Conservation (phyloP, 2,329 filamentous ascomycete species). For the Calcarisporium arbuscula region DNA sequence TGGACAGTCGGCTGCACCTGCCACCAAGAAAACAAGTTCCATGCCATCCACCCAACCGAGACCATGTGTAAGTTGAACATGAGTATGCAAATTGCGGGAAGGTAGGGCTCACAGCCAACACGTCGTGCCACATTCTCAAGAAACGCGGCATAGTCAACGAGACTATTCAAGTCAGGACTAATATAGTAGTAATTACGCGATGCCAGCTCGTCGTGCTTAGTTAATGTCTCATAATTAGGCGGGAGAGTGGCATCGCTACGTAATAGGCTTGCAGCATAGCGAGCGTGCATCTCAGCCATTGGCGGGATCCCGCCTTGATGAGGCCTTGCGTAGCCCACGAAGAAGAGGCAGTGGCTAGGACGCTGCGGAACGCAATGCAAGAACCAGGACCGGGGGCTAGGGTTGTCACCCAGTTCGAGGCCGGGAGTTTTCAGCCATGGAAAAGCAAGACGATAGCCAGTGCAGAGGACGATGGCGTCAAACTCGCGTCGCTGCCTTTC, state of each 20-base stretch:
- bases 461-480: slow-evolving; percentile 1
- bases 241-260: background rate
- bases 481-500: background rate
- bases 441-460: slow-evolving; percentile 1
- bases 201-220: background rate
- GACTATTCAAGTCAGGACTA: background rate
- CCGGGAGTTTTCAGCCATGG: background rate
- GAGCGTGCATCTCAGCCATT: slow-evolving; percentile 1
- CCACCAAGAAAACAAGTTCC: background rate
- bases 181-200: background rate
- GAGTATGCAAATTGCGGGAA: background rate
- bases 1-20: background rate
- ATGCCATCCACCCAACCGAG: background rate
- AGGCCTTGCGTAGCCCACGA: slow-evolving; percentile 2
- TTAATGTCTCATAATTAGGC: background rate
- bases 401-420: background rate
- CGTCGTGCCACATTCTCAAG: background rate
- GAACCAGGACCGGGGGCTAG: slow-evolving; percentile 1
- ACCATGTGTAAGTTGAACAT: background rate
- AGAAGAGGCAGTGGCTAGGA: background rate
- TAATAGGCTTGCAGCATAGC: background rate
- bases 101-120: background rate
- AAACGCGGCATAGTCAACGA: background rate
- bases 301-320: slow-evolving; percentile 1
- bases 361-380: background rate